Percentiles rank a stretch among this genome's conserved stretches.
Conservation (phyloP, 2,329 filamentous ascomycete genomes). For the Penicillium sp. region DNA sequence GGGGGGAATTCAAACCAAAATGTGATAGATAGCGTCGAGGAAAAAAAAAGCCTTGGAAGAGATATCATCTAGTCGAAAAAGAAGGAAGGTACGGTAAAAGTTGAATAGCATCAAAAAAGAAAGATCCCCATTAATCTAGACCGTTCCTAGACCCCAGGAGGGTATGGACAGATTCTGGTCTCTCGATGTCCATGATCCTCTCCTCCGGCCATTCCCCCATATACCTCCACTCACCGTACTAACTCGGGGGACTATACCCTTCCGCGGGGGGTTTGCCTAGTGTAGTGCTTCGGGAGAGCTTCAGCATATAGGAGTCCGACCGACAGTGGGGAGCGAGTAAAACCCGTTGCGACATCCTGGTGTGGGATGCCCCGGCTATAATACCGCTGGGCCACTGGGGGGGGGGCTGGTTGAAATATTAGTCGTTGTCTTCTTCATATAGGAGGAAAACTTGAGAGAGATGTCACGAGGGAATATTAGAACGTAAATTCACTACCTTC, state of each 20-base stretch:
- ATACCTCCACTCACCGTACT: neutral
- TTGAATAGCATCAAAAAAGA: neutral
- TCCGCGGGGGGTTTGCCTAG: neutral
- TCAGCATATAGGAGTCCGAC: neutral
- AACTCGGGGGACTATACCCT: neutral
- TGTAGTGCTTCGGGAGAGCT: neutral
- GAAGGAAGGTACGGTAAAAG: too few species aligned
- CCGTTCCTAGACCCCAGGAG: neutral
- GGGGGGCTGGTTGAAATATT: neutral
- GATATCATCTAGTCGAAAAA: too few species aligned
- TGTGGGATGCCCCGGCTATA: neutral
- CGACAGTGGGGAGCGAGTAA: neutral
- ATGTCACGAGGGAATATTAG: neutral
- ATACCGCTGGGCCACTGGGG: neutral
- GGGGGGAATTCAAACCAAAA: neutral
- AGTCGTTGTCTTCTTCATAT: neutral
- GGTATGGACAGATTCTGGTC: neutral
- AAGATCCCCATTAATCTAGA: neutral
- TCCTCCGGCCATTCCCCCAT: neutral
- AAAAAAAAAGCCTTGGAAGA: too few species aligned
- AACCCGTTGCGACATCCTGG: neutral
- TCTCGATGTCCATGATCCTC: neutral
- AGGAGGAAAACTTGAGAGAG: neutral
- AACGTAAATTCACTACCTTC: neutral
- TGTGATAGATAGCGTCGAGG: neutral